Conservation (phyloP, 73 alveolate species). For the Paraurostyla sp. region DNA sequence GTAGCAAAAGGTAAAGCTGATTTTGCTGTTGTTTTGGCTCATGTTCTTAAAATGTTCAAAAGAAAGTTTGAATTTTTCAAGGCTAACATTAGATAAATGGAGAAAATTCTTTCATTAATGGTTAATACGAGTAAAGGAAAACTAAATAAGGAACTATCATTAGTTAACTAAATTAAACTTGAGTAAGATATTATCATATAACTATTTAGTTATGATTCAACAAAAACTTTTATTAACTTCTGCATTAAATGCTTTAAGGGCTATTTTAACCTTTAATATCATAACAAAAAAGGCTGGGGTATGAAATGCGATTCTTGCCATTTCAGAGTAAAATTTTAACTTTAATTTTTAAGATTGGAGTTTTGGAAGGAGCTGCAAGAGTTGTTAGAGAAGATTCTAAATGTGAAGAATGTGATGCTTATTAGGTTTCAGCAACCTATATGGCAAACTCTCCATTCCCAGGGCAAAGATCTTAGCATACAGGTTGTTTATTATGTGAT, state of each 20-base stretch:
- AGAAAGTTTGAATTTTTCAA: conserved; percentile 90
- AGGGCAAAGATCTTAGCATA: conserved; percentile 76
- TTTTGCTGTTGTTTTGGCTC: conserved; percentile 88
- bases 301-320: conserved; percentile 85
- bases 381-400: conserved; percentile 76
- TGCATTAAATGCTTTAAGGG: conserved; percentile 88
- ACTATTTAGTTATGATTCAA: neutral
- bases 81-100: conserved; percentile 72
- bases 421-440: conserved; percentile 69
- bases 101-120: conserved; percentile 14
- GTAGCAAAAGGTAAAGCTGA: conserved; percentile 97
- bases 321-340: conserved; percentile 68
- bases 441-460: conserved; percentile 88
- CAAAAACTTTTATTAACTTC: conserved; percentile 69
- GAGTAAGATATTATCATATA: neutral
- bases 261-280: conserved; percentile 78
- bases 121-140: neutral
- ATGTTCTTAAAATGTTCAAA: conserved; percentile 92
- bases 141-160: neutral
- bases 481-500: conserved; percentile 89
- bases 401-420: conserved; percentile 82
- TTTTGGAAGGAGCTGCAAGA: conserved; percentile 75
- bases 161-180: neutral
- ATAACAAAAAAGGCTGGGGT: conserved; percentile 78
- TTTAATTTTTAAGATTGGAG: conserved; percentile 13